Evolutionary conservation across 2,329 filamentous ascomycete genomes (phyloP).

Genomic region (Phyllosticta ampelicida): DNA sequence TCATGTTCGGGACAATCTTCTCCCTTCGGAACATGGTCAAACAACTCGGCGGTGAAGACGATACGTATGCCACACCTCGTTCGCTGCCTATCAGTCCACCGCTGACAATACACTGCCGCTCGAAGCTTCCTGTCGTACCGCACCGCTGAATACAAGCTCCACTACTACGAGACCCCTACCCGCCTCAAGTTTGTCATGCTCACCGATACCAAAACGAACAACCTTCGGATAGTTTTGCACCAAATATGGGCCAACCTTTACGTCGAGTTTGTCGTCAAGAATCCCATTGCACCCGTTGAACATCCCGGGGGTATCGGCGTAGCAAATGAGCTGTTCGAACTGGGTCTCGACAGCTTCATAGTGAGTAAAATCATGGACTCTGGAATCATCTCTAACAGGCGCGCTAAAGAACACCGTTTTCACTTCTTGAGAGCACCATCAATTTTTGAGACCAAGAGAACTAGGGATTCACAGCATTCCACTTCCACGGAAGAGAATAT

Average conservation of each 20-base stretch:
- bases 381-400: background rate
- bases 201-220: slow-evolving; percentile 78
- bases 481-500: background rate
- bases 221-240: slow-evolving; percentile 87
- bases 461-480: background rate
- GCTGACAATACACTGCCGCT: background rate
- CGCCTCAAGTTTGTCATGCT: slow-evolving; percentile 95
- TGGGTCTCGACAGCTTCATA: slow-evolving; percentile 59
- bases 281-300: slow-evolving; percentile 50
- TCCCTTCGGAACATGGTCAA: slow-evolving; percentile 93
- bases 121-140: slow-evolving; percentile 80
- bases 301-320: slow-evolving; percentile 52
- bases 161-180: slow-evolving; percentile 97
- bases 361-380: background rate
- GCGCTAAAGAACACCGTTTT: slow-evolving; percentile 3
- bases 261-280: slow-evolving; percentile 77
- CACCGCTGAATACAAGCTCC: slow-evolving; percentile 91
- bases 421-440: background rate
- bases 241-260: slow-evolving; percentile 98
- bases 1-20: slow-evolving; percentile 95
- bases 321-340: slow-evolving; percentile 54
- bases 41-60: slow-evolving; percentile 86
- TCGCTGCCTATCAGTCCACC: background rate
- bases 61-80: slow-evolving; percentile 42
- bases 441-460: background rate